Percentiles rank a stretch among this genome's conserved stretches.
Conservation (phyloP, 495 filamentous ascomycete genomes). For the Xylaria nigripes region DNA sequence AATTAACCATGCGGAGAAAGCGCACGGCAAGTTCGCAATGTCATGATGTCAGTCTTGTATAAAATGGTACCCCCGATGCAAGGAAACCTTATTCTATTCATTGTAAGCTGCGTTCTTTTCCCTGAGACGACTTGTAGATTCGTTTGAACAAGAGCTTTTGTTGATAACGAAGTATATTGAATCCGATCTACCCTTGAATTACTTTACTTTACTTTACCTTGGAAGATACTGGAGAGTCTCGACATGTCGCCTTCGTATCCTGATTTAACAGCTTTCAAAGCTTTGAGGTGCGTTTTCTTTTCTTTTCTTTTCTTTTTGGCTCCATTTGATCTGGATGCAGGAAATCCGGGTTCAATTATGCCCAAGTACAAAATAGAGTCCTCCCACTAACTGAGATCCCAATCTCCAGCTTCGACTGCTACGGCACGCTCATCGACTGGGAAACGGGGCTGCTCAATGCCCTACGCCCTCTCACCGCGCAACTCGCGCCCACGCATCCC, state of each 20-base stretch:
- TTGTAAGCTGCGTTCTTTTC: too few species aligned
- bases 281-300: slow-evolving; percentile 17
- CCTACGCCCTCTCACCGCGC: slow-evolving; percentile 35
- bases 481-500: slow-evolving; percentile 34
- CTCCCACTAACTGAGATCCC: not conserved
- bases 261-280: slow-evolving; percentile 24
- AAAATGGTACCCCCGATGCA: not conserved
- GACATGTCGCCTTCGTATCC: slow-evolving; percentile 15
- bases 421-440: slow-evolving; percentile 78
- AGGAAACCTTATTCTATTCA: not conserved
- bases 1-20: too few species aligned
- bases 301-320: too few species aligned
- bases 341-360: too few species aligned
- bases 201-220: too few species aligned
- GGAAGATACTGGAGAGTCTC: too few species aligned
- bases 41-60: slow-evolving; percentile 6
- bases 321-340: too few species aligned
- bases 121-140: too few species aligned
- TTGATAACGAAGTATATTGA: too few species aligned
- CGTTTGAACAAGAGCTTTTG: too few species aligned
- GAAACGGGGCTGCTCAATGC: slow-evolving; percentile 35
- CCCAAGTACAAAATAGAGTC: not conserved
- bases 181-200: too few species aligned
- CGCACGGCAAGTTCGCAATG: too few species aligned
- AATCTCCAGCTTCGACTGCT: slow-evolving; percentile 59